A percentile compares a stretch with the other conserved stretches of the same genome.
phyloP scores from a whole-genome alignment of 2,329 filamentous ascomycete species.

The Domatiomyces globalis region DNA sequence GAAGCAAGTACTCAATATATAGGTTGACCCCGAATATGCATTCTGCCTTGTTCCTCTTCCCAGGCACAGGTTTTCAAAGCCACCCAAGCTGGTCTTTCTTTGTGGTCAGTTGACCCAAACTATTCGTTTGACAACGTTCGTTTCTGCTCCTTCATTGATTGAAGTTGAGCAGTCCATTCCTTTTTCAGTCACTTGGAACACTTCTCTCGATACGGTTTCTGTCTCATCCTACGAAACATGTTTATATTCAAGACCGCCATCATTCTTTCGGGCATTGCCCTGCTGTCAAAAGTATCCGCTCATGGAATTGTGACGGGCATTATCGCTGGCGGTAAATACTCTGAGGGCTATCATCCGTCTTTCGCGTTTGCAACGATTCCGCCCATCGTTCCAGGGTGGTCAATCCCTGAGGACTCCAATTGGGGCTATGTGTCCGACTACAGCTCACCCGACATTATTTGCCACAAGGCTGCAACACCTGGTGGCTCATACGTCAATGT shows the following conservation, averaged over 20 bases:
- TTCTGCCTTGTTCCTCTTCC: not conserved
- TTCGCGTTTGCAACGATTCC: not conserved
- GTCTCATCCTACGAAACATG: not conserved
- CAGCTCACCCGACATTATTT: conserved; percentile 41
- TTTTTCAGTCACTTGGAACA: not conserved
- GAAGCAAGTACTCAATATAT: not conserved
- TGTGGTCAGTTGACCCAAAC: not conserved
- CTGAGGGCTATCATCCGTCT: conserved; percentile 23
- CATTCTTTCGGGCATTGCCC: not conserved
- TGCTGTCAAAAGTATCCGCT: conserved; percentile 13
- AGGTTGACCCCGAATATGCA: not conserved
- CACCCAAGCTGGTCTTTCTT: not conserved
- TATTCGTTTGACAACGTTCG: not conserved
- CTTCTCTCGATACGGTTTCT: not conserved
- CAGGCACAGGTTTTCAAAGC: not conserved
- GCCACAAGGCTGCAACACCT: conserved; percentile 42
- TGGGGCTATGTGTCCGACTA: conserved; percentile 40
- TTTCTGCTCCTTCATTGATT: not conserved
- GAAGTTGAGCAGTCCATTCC: not conserved
- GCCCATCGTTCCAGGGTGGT: not conserved
- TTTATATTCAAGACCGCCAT: not conserved
- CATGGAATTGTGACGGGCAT: conserved; percentile 24
- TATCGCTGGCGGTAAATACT: conserved; percentile 25
- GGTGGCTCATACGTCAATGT: conserved; percentile 40
- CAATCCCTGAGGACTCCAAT: conserved; percentile 18